These are phyloP conservation scores for Rhodofomes roseus DNA, from an alignment of 1,284 basidiomycete species.

Conservation along the genomic window DNA sequence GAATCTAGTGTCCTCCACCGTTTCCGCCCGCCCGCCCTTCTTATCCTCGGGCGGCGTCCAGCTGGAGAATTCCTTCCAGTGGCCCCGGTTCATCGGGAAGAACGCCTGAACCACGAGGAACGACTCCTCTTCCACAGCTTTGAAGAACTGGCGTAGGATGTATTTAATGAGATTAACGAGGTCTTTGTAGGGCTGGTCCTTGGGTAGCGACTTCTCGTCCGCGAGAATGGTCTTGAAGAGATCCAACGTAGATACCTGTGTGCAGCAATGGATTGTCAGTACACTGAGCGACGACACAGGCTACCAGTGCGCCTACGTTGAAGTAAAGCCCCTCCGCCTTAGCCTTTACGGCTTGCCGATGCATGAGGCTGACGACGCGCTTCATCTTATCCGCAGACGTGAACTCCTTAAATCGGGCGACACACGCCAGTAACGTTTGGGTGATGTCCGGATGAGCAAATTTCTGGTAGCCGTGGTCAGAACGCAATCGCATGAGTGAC, in stretches of 20 bases:
- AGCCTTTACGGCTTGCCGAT: slow-evolving; percentile 83
- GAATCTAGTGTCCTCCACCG: slow-evolving; percentile 42
- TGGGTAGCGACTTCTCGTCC: slow-evolving; percentile 72
- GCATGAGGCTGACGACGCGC: slow-evolving; percentile 80
- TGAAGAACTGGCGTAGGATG: slow-evolving; percentile 90
- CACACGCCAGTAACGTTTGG: slow-evolving; percentile 76
- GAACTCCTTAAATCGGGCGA: slow-evolving; percentile 81
- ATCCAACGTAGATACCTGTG: slow-evolving; percentile 78
- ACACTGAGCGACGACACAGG: not conserved
- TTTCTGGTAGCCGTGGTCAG: slow-evolving; percentile 44
- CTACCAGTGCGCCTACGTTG: slow-evolving; percentile 54
- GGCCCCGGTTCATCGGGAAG: slow-evolving; percentile 83
- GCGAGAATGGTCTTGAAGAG: slow-evolving; percentile 83
- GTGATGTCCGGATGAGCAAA: slow-evolving; percentile 84
- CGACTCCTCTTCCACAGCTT: slow-evolving; percentile 74
- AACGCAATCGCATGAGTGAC: not conserved
- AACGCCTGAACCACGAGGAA: slow-evolving; percentile 85
- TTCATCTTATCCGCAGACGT: slow-evolving; percentile 78
- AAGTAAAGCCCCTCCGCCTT: slow-evolving; percentile 93
- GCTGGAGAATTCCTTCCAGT: slow-evolving; percentile 83
- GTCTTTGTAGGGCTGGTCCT: slow-evolving; percentile 78
- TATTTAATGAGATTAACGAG: slow-evolving; percentile 80
- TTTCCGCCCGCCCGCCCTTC: slow-evolving; percentile 31
- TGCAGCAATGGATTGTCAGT: not conserved
- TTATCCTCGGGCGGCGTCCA: slow-evolving; percentile 73